phyloP scores from a whole-genome alignment of 331 rosid genomes.

The Acacia pycnantha region DNA sequence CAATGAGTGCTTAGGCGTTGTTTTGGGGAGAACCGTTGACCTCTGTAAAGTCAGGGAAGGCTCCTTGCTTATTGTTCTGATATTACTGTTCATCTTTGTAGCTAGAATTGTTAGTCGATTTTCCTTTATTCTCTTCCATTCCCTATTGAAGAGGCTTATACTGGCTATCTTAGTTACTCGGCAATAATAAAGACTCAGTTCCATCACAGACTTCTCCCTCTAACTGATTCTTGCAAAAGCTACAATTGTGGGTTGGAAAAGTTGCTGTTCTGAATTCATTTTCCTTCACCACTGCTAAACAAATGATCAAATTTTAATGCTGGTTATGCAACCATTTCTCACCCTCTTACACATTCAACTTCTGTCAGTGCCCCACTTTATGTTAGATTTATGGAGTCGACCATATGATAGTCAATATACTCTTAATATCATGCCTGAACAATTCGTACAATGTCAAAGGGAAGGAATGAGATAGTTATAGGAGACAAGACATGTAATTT shows the following conservation, averaged over 20 bases:
- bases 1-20: too few relatives aligned
- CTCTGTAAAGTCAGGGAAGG: too few relatives aligned
- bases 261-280: background rate
- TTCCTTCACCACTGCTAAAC: background rate
- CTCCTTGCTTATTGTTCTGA: too few relatives aligned
- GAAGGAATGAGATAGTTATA: background rate
- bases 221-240: background rate
- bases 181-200: too few relatives aligned
- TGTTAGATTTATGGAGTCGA: conserved; percentile 15
- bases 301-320: background rate
- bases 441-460: background rate
- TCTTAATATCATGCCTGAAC: conserved; percentile 1
- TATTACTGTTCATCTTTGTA: too few relatives aligned
- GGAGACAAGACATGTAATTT: conserved; percentile 10
- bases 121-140: too few relatives aligned
- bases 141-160: too few relatives aligned
- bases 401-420: background rate
- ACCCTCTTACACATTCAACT: background rate
- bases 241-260: background rate
- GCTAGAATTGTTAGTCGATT: too few relatives aligned
- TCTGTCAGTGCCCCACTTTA: background rate
- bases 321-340: background rate
- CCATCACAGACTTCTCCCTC: background rate
- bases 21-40: too few relatives aligned
- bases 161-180: too few relatives aligned